Evolutionary conservation across 2,329 filamentous ascomycete genomes (phyloP).

Genomic region (Pseudogymnoascus sp.): DNA sequence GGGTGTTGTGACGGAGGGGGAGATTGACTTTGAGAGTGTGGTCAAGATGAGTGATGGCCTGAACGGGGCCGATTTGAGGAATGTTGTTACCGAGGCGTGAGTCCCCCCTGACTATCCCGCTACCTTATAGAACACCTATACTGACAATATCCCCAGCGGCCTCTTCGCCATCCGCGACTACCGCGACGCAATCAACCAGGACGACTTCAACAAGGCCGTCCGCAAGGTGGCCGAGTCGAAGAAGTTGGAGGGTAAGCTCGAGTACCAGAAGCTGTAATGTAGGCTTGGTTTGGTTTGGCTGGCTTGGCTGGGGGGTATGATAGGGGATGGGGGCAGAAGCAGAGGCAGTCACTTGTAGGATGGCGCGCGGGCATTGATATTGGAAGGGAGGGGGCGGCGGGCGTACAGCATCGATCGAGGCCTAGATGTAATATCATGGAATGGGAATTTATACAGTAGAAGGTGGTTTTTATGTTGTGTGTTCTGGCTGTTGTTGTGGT

Average conservation of each 20-base stretch:
- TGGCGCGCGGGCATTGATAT: slow-evolving; percentile 4
- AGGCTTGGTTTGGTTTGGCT: background rate
- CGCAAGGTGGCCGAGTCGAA: slow-evolving; percentile 95
- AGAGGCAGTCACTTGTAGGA: background rate
- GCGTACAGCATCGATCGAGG: background rate
- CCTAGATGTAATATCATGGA: background rate
- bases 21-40: slow-evolving; percentile 97
- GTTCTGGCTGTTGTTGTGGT: background rate
- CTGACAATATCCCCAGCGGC: slow-evolving; percentile 49
- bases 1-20: slow-evolving; percentile 80
- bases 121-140: slow-evolving; percentile 8
- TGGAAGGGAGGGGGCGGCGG: background rate
- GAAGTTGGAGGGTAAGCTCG: slow-evolving; percentile 96
- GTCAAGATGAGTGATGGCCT: slow-evolving; percentile 99
- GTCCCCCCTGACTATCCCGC: slow-evolving; percentile 26
- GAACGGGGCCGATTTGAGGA: slow-evolving; percentile 94
- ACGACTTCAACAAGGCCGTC: slow-evolving; percentile 99
- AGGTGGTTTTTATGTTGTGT: background rate
- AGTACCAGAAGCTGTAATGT: slow-evolving; percentile 84
- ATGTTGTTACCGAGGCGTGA: slow-evolving; percentile 97
- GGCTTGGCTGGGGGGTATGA: background rate
- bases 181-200: slow-evolving; percentile 89
- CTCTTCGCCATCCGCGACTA: slow-evolving; percentile 98
- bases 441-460: background rate
- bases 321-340: background rate